These are phyloP conservation scores for Incumbomyces delicatus DNA, from an alignment of 2,329 filamentous ascomycete species.

Conservation along the genomic window DNA sequence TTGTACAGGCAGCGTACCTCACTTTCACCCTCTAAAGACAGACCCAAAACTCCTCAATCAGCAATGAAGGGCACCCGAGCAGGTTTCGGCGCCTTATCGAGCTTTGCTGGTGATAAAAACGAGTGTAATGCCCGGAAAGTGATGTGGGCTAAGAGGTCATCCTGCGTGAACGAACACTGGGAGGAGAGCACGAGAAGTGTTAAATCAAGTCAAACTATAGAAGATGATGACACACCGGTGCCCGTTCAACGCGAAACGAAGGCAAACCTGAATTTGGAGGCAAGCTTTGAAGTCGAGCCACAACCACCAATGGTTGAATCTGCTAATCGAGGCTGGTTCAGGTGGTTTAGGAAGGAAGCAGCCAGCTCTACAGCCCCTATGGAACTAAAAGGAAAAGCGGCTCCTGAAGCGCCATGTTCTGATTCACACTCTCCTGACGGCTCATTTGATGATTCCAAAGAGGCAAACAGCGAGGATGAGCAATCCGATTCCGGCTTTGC, in stretches of 20 bases:
- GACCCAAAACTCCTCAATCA: slow-evolving; percentile 17
- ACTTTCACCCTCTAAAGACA: not conserved
- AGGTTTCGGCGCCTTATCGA: slow-evolving; percentile 5
- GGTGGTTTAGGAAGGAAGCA: not conserved
- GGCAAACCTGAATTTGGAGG: not conserved
- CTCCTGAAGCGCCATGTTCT: not conserved
- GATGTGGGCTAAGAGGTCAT: slow-evolving; percentile 17
- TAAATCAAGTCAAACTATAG: slow-evolving; percentile 7
- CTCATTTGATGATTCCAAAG: not conserved
- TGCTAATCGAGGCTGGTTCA: not conserved
- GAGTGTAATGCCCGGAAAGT: slow-evolving; percentile 16
- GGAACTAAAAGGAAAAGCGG: not conserved
- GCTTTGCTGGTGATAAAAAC: slow-evolving; percentile 3
- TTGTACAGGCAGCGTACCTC: slow-evolving; percentile 2
- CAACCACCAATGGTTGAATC: not conserved
- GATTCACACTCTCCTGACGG: not conserved
- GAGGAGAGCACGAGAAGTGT: slow-evolving; percentile 20
- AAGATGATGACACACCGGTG: slow-evolving; percentile 7
- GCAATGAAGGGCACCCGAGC: slow-evolving; percentile 18
- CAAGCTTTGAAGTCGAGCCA: not conserved
- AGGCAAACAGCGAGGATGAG: not conserved
- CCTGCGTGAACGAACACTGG: slow-evolving; percentile 17
- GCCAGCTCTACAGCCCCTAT: not conserved
- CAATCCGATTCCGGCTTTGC: not conserved
- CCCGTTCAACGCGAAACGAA: not conserved